Percentiles rank a stretch among this genome's conserved stretches.
Conservation (phyloP, 177 flowering plant genomes). For the Vitis hybrid region DNA sequence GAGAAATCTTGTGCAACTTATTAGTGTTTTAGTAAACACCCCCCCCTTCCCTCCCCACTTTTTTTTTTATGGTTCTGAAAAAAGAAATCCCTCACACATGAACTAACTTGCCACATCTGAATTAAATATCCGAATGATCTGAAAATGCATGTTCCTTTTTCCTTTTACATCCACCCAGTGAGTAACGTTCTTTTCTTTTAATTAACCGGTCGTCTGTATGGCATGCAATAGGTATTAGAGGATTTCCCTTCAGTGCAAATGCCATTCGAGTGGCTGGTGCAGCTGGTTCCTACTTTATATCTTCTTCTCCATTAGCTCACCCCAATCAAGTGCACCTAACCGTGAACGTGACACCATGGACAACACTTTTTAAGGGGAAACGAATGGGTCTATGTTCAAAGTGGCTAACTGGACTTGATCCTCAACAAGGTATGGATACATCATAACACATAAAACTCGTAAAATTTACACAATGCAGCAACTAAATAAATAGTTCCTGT, state of each 20-base stretch:
- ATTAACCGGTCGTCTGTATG: background rate
- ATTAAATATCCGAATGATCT: background rate
- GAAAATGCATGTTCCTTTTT: background rate
- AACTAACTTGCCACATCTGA: background rate
- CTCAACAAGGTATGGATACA: constrained; percentile 46
- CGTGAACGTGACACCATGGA: constrained; percentile 81
- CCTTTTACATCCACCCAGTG: background rate
- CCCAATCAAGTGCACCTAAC: constrained; percentile 88
- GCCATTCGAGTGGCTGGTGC: constrained; percentile 96
- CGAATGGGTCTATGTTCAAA: constrained; percentile 81
- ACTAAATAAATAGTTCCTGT: background rate
- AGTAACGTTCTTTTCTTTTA: background rate
- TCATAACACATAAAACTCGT: background rate
- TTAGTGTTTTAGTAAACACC: background rate
- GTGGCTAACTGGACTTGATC: constrained; percentile 87
- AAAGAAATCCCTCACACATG: background rate
- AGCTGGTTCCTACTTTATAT: constrained; percentile 95
- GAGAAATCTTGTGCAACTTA: background rate
- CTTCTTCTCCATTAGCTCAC: constrained; percentile 82
- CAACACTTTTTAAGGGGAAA: constrained; percentile 82
- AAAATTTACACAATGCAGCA: background rate
- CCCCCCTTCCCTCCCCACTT: background rate
- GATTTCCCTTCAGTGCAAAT: constrained; percentile 95
- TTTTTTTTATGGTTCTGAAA: background rate
- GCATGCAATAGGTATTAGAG: constrained; percentile 58